Evolutionary conservation across 2,329 filamentous ascomycete genomes (phyloP).

Genomic region (Dichotomopilus funicola): DNA sequence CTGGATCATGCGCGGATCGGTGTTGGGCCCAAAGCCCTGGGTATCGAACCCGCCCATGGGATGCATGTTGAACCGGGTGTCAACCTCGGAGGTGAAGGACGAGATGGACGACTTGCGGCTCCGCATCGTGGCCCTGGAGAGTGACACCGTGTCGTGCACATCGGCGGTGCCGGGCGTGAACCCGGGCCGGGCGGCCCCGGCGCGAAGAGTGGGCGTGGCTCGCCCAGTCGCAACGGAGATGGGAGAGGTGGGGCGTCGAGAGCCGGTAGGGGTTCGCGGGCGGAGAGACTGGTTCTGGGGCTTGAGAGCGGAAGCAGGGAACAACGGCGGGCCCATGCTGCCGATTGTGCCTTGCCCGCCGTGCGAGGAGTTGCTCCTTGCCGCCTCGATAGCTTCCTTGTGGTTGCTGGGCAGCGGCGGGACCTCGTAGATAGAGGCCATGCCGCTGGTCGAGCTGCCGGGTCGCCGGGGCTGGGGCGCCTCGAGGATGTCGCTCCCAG

Average conservation of each 20-base stretch:
- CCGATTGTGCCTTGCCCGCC: constrained; percentile 28
- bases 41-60: constrained; percentile 48
- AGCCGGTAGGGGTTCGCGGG: constrained; percentile 56
- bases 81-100: constrained; percentile 90
- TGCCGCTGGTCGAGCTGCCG: constrained; percentile 65
- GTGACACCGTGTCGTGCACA: constrained; percentile 45
- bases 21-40: constrained; percentile 60
- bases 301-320: constrained; percentile 66
- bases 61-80: constrained; percentile 79
- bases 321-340: constrained; percentile 75
- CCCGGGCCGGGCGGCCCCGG: constrained; percentile 34
- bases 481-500: constrained; percentile 30
- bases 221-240: constrained; percentile 41
- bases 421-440: constrained; percentile 35
- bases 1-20: constrained; percentile 96
- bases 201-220: constrained; percentile 53
- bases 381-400: constrained; percentile 76
- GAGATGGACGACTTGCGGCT: constrained; percentile 79
- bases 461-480: constrained; percentile 47
- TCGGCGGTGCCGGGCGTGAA: constrained; percentile 42
- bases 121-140: constrained; percentile 35
- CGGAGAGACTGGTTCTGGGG: constrained; percentile 37
- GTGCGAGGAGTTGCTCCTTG: constrained; percentile 52
- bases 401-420: constrained; percentile 80
- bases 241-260: constrained; percentile 39